Evolutionary conservation across 495 filamentous ascomycete genomes (phyloP).

Genomic region (Penicillium chermesinum): DNA sequence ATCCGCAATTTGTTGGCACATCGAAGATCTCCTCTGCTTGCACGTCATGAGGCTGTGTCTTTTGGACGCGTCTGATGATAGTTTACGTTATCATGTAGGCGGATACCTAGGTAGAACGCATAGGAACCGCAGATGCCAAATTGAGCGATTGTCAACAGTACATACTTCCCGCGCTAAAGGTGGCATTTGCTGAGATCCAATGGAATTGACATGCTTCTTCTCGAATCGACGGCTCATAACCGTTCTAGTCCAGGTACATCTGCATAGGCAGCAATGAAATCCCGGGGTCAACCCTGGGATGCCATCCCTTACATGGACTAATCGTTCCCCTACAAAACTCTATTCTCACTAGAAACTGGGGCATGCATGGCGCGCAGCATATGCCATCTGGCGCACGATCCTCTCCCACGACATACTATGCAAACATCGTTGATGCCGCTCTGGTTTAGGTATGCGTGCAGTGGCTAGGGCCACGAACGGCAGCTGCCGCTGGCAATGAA

Average conservation of each 20-base stretch:
- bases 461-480: no score
- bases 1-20: no score
- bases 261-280: neutral
- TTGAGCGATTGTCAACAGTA: no score
- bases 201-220: neutral
- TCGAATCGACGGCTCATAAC: conserved; percentile 1
- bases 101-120: no score
- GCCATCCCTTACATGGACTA: conserved; percentile 10
- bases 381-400: no score
- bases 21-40: no score
- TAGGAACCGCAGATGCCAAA: no score
- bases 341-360: conserved; percentile 10
- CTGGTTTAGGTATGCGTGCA: no score
- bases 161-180: no score
- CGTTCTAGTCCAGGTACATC: neutral
- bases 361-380: conserved; percentile 14
- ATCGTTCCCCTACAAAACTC: conserved; percentile 8
- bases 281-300: neutral
- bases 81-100: neutral
- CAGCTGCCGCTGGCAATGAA: no score
- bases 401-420: no score
- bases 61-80: neutral
- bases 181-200: neutral
- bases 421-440: neutral
- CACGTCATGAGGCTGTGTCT: no score